Conservation (phyloP, 768 basidiomycete genomes). For the Russula earlei region DNA sequence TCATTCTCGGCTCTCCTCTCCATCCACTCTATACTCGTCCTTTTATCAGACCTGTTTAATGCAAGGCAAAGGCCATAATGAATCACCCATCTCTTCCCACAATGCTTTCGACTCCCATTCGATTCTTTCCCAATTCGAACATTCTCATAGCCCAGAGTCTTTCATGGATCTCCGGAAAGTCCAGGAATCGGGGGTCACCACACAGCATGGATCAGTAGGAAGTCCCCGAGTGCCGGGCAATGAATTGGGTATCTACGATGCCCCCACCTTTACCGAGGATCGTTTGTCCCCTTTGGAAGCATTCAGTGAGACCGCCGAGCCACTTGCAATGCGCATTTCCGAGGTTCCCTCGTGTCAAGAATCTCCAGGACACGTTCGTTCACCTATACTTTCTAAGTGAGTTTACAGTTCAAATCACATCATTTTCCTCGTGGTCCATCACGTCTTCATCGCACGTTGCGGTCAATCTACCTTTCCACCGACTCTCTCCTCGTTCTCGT, state of each 20-base stretch:
- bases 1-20: background rate
- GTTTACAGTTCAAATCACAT: background rate
- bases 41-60: conserved; percentile 15
- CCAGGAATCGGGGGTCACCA: background rate
- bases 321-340: background rate
- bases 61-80: conserved; percentile 15
- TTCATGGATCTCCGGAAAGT: background rate
- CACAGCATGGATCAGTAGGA: background rate
- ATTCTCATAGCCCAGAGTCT: background rate
- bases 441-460: background rate
- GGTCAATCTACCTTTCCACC: background rate
- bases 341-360: conserved; percentile 2
- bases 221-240: background rate
- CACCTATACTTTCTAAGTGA: conserved; percentile 20
- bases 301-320: conserved; percentile 1
- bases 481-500: background rate
- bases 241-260: conserved; percentile 11
- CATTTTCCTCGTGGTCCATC: background rate
- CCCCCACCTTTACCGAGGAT: background rate
- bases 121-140: conserved; percentile 15
- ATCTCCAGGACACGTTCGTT: conserved; percentile 13
- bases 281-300: conserved; percentile 8
- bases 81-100: conserved; percentile 6
- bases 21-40: background rate
- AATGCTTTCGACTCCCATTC: conserved; percentile 9